Conservation (phyloP, 768 basidiomycete genomes). For the Serendipita vermifera region DNA sequence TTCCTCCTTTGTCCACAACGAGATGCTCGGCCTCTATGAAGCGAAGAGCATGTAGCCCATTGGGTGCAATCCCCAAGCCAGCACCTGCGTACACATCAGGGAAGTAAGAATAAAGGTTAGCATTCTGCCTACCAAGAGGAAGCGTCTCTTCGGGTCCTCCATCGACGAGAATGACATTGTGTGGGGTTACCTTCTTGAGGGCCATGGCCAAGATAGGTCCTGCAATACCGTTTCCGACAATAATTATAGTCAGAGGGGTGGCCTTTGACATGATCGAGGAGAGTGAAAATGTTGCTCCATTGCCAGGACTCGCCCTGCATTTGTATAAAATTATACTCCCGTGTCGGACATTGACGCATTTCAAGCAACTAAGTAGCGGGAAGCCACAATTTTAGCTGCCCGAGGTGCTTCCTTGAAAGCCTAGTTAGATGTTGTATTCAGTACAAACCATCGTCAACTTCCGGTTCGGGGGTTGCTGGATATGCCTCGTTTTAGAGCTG, state of each 20-base stretch:
- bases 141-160: neutral
- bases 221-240: slow-evolving; percentile 30
- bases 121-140: too few relatives aligned
- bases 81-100: neutral
- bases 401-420: neutral
- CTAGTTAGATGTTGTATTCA: too few relatives aligned
- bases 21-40: neutral
- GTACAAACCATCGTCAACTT: too few relatives aligned
- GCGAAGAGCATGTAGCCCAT: neutral
- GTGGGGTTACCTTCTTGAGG: slow-evolving; percentile 20
- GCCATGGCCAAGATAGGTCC: slow-evolving; percentile 30
- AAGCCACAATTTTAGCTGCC: neutral
- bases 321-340: neutral
- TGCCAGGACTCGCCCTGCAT: neutral
- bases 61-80: neutral
- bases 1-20: neutral
- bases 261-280: neutral
- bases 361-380: neutral
- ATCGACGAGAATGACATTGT: neutral
- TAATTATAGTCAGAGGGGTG: slow-evolving; percentile 20
- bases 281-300: neutral
- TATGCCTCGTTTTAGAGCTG: too few relatives aligned
- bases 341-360: neutral
- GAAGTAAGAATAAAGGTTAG: too few relatives aligned
- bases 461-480: too few relatives aligned